Base-by-base conservation (phyloP, 2,329 filamentous ascomycete species). In the Zymoseptoria passerinii region DNA sequence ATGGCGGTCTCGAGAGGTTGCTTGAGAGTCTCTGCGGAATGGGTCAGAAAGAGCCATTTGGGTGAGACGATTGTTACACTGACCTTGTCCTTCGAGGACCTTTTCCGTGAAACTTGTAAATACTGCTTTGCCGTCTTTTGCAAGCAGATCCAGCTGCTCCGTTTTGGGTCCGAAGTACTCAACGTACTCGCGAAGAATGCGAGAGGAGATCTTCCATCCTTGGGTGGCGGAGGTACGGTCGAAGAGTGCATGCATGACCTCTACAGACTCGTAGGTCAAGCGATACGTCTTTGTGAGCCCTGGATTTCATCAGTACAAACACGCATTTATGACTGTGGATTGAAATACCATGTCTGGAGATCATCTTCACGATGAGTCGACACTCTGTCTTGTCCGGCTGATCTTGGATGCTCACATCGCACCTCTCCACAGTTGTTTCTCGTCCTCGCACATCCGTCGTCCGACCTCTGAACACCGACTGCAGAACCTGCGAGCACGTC, bases 51-150 rank as follows among this genome's bases (percentile, higher is more conserved):
- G 54, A 58, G 27, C 18, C 13, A 29, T 19, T 20, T 50, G 27
- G 8, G 19, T 35, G 51, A 48, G 44, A 16, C 9, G 2, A 16
- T n/a, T 18, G 19, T 19, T n/a, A 5, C 8, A 60, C 69, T 56
- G 71, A 81, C 81, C 80, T 74, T 82, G 85, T 7, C 86, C 84
- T 65, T 85, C 86, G 57, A 85, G 81, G 8, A 87, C 83, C 74
- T 90, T 92, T 71, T 92, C 89, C 0, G 88, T 91, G 67, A 89
- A 92, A 69, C 88, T 91, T 27, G 88, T 89, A 66, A 92, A 89
- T 58, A 89, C 88, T 16, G 88, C 80, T 59, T 81, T 81, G 8
- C 77, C 85, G 52, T 87, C 82, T 55, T 88, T 84, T 10, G 86
- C 84, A 68, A 88, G 87, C 62, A 92, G 86, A 65, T 92, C 89